Conservation (phyloP, 495 filamentous ascomycete genomes). For the Daldinia concentrica region DNA sequence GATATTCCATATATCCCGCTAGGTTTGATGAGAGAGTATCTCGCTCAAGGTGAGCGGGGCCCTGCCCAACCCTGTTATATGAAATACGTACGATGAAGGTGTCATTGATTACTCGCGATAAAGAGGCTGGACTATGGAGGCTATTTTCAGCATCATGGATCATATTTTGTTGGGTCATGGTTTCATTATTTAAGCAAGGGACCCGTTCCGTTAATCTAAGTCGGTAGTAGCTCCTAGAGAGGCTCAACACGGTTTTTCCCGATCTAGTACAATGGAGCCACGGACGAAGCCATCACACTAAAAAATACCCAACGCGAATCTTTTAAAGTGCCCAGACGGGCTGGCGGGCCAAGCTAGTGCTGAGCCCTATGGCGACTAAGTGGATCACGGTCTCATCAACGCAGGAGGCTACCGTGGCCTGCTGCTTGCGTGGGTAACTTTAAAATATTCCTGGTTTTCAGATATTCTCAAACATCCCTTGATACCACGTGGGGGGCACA, state of each 20-base stretch:
- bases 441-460: not conserved
- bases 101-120: not conserved
- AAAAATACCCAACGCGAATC: conserved; percentile 23
- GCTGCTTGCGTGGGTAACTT: conserved; percentile 2
- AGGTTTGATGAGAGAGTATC: not conserved
- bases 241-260: conserved; percentile 30
- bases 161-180: not conserved
- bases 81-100: conserved; percentile 3
- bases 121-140: not conserved
- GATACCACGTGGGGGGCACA: conserved; percentile 4
- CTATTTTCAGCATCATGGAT: conserved; percentile 3
- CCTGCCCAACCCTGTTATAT: not conserved
- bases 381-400: conserved; percentile 28
- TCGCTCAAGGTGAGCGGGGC: not conserved
- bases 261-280: conserved; percentile 21
- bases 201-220: not conserved
- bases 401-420: conserved; percentile 17
- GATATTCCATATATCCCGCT: conserved; percentile 1
- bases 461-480: not conserved
- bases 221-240: conserved; percentile 1
- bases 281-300: conserved; percentile 11
- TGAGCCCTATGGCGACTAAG: conserved; percentile 26
- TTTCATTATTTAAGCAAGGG: conserved; percentile 5
- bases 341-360: conserved; percentile 14
- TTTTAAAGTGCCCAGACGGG: conserved; percentile 16